Evolutionary conservation across 73 alveolate species (phyloP).

Genomic region (Stentor coeruleus): DNA sequence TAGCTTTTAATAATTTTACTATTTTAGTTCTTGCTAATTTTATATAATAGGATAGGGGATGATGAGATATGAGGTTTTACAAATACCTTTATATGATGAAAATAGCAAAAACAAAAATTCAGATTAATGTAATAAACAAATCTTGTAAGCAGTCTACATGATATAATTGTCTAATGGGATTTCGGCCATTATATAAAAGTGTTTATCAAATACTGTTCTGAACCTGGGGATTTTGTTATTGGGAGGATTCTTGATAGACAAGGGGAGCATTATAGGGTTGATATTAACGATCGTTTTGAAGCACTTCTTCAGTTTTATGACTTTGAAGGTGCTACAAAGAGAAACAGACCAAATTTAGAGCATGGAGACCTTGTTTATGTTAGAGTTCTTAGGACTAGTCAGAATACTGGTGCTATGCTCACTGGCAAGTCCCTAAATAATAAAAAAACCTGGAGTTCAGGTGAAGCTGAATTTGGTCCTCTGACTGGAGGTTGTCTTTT

Average conservation of each 20-base stretch:
- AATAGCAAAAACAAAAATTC: no score
- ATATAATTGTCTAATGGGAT: no score
- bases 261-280: constrained; percentile 22
- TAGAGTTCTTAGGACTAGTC: constrained; percentile 37
- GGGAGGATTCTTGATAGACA: background rate
- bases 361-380: constrained; percentile 33
- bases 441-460: constrained; percentile 48
- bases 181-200: no score
- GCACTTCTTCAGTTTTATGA: constrained; percentile 31
- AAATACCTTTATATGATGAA: no score
- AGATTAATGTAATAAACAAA: no score
- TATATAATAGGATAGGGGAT: no score
- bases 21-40: no score
- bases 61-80: no score
- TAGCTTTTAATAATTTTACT: no score
- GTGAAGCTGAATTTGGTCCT: constrained; percentile 24
- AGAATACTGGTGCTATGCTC: constrained; percentile 29
- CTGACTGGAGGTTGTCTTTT: constrained; percentile 7
- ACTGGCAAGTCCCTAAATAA: constrained; percentile 39
- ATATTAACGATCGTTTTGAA: background rate
- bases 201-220: constrained; percentile 9
- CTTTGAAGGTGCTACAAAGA: constrained; percentile 60
- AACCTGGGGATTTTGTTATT: constrained; percentile 19
- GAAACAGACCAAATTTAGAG: constrained; percentile 43
- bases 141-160: no score